Percentiles rank a stretch among this genome's conserved stretches.
phyloP scores from a whole-genome alignment of 1,284 basidiomycete species.

The Microbotryomycetes sp. region DNA sequence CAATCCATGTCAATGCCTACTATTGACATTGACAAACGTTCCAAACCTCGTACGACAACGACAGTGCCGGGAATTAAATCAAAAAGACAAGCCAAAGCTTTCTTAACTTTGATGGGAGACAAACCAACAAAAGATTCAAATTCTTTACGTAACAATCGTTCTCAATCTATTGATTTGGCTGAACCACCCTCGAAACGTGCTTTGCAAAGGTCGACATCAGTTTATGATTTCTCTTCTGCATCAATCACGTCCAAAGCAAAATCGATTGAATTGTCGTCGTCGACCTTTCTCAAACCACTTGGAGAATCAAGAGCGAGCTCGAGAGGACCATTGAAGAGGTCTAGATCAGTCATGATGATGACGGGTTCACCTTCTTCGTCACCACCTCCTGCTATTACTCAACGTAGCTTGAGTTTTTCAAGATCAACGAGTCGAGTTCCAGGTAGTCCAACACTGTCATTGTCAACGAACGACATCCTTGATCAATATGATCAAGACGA shows the following conservation, averaged over 20 bases:
- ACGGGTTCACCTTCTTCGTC: background rate
- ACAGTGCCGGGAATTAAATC: background rate
- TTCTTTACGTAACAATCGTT: background rate
- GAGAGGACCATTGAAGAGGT: background rate
- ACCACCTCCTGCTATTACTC: background rate
- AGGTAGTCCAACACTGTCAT: background rate
- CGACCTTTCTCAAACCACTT: no score
- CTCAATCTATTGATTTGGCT: background rate
- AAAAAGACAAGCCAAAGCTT: background rate
- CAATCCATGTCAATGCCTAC: conserved; percentile 28
- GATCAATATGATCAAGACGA: background rate
- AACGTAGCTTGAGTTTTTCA: no score
- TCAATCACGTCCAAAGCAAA: no score
- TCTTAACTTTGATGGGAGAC: background rate
- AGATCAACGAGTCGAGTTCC: background rate
- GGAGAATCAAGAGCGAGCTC: background rate
- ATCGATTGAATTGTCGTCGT: no score
- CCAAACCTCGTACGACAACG: background rate
- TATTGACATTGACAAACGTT: conserved; percentile 3
- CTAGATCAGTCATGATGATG: background rate
- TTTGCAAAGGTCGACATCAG: background rate
- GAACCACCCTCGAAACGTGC: background rate
- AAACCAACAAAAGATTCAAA: background rate
- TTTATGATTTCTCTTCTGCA: background rate
- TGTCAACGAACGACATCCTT: background rate